These are phyloP conservation scores for Cryptosporidium muris DNA, from an alignment of 169 alveolate genomes.

Conservation along the genomic window DNA sequence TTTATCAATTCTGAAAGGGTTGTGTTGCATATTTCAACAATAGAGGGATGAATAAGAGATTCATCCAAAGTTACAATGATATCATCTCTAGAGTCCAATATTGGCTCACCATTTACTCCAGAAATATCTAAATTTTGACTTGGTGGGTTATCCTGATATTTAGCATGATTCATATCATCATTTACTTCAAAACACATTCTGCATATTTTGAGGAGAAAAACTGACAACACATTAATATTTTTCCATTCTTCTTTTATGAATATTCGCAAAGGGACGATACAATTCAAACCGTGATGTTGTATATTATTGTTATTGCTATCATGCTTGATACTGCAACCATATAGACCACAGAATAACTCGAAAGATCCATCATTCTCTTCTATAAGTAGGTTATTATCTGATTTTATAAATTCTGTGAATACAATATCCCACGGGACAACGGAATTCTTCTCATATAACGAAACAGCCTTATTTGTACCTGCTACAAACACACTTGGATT, in stretches of 20 bases:
- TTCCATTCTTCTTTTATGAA: conserved; percentile 16
- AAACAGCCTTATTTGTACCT: conserved; percentile 28
- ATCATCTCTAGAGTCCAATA: conserved; percentile 1
- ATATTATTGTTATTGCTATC: no score
- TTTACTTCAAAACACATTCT: conserved; percentile 25
- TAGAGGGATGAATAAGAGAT: not conserved
- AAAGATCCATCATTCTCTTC: conserved; percentile 52
- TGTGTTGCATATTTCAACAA: conserved; percentile 4
- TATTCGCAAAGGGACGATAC: no score
- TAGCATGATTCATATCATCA: conserved; percentile 4
- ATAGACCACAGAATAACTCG: conserved; percentile 45
- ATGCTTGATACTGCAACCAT: not conserved
- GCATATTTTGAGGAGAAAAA: conserved; percentile 37
- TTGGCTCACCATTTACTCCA: conserved; percentile 1
- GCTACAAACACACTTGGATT: conserved; percentile 47
- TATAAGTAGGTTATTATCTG: conserved; percentile 11
- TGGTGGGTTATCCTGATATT: conserved; percentile 12
- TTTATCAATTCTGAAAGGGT: conserved; percentile 16
- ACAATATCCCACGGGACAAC: conserved; percentile 15
- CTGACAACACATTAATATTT: conserved; percentile 19
- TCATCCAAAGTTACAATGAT: conserved; percentile 10
- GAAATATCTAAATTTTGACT: conserved; percentile 25
- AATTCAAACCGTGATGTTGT: no score
- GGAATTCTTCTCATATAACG: not conserved
- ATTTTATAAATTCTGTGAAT: conserved; percentile 7